These are phyloP conservation scores for Rutstroemia sydowiana DNA, from an alignment of 2,329 filamentous ascomycete genomes.

Conservation along the genomic window DNA sequence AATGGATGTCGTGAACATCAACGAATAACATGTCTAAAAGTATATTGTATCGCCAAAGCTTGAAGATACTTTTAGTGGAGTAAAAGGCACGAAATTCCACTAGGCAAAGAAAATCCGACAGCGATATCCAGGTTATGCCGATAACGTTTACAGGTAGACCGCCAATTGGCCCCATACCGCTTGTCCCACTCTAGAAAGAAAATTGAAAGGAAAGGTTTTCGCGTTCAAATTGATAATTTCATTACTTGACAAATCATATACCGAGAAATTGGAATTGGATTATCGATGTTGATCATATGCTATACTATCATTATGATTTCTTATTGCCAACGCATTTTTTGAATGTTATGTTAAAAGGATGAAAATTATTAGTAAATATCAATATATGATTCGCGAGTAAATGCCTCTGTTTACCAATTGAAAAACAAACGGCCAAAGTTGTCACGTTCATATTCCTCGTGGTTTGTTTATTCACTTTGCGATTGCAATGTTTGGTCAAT, in stretches of 20 bases:
- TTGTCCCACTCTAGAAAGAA: background rate
- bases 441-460: conserved; percentile 1
- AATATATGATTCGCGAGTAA: background rate
- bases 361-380: background rate
- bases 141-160: no score
- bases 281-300: background rate
- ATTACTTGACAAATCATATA: background rate
- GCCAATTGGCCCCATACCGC: no score
- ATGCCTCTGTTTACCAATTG: background rate
- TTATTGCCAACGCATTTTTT: background rate
- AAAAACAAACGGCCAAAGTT: background rate
- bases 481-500: conserved; percentile 1
- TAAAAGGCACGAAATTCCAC: no score
- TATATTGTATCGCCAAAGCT: no score
- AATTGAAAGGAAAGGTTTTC: background rate
- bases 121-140: no score
- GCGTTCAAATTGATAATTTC: background rate
- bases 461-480: background rate
- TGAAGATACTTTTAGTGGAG: no score
- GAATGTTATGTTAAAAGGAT: background rate
- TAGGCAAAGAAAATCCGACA: no score
- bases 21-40: no score
- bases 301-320: background rate
- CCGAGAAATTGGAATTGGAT: background rate
- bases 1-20: no score